phyloP scores from a whole-genome alignment of 768 basidiomycete species.

The Amanita thiersii region DNA sequence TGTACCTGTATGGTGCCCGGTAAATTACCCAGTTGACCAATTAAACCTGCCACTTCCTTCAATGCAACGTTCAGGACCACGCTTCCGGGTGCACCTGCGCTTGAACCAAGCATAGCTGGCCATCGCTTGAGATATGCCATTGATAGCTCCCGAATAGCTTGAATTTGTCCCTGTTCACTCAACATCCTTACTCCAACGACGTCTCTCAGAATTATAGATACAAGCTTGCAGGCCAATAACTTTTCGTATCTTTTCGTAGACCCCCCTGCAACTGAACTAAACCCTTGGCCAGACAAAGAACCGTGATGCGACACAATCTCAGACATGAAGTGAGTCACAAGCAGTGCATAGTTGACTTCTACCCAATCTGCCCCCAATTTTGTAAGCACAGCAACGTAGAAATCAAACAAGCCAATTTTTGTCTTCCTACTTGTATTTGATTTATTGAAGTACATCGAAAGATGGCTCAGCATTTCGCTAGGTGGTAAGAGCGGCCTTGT shows the following conservation, averaged over 20 bases:
- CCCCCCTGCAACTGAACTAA: conserved; percentile 26
- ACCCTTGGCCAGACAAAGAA: not conserved
- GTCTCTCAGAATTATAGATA: conserved; percentile 74
- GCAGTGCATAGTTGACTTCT: conserved; percentile 73
- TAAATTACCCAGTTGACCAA: conserved; percentile 88
- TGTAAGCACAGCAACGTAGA: conserved; percentile 72
- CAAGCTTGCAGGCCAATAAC: conserved; percentile 61
- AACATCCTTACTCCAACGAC: conserved; percentile 84
- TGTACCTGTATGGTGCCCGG: conserved; percentile 77
- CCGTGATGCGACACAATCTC: conserved; percentile 58
- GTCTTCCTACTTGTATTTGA: conserved; percentile 56
- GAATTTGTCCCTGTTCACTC: conserved; percentile 90
- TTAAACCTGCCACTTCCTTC: conserved; percentile 75
- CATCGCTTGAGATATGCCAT: conserved; percentile 80
- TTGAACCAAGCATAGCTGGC: conserved; percentile 87
- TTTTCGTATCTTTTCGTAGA: conserved; percentile 61
- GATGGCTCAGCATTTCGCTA: conserved; percentile 72
- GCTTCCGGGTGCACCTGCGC: conserved; percentile 45
- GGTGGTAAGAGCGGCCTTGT: conserved; percentile 66
- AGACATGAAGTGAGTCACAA: conserved; percentile 69
- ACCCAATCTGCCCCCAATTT: conserved; percentile 71
- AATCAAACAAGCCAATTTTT: conserved; percentile 82
- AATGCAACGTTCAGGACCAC: conserved; percentile 66
- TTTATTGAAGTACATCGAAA: conserved; percentile 80
- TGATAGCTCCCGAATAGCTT: conserved; percentile 81